phyloP scores from a whole-genome alignment of 2,329 filamentous ascomycete genomes.

The Fusarium pseudocircinatum region DNA sequence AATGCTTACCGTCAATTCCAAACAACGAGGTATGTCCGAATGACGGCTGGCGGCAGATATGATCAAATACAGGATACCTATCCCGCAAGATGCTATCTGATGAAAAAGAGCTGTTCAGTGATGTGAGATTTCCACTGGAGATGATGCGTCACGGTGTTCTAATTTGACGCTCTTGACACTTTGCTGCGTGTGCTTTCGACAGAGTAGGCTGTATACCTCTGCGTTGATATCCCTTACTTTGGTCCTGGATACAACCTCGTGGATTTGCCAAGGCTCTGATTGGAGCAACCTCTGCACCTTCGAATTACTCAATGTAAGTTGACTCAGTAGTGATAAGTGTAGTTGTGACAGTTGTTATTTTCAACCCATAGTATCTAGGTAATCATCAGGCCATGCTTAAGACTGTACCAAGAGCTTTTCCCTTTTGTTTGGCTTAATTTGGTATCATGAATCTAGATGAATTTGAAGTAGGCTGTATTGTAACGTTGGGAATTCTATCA shows the following conservation, averaged over 20 bases:
- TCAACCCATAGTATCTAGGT: background rate
- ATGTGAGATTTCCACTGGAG: too few relatives aligned
- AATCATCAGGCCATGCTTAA: background rate
- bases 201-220: background rate
- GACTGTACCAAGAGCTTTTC: background rate
- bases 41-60: background rate
- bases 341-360: background rate
- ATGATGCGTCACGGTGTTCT: background rate
- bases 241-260: background rate
- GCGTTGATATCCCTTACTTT: background rate
- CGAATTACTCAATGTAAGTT: background rate
- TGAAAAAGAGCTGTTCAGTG: background rate
- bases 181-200: background rate
- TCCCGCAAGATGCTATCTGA: background rate
- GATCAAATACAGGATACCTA: background rate
- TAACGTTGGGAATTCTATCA: background rate
- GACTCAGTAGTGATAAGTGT: background rate
- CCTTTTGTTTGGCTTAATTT: background rate
- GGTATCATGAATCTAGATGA: background rate
- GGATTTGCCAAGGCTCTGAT: too few relatives aligned
- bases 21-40: background rate
- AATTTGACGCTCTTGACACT: background rate
- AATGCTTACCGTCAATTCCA: background rate
- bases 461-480: background rate
- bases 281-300: background rate